Evolutionary conservation across 108 stramenopile species (phyloP).

Genomic region (Nitzschia sp.): DNA sequence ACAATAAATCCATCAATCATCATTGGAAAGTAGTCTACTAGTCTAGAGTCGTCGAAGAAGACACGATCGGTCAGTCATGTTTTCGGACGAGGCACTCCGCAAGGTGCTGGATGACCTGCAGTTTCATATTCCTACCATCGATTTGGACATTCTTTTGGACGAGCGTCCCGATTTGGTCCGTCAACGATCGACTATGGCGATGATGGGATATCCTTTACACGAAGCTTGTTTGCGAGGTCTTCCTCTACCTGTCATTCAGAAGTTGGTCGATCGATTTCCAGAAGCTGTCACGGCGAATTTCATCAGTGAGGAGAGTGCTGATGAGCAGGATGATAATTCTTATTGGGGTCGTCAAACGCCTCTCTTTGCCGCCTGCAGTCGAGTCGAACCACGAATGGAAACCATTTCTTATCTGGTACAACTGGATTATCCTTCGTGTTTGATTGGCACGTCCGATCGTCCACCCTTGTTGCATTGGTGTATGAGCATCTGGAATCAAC

Average conservation of each 20-base stretch:
- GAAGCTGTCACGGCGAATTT: not conserved
- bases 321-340: no score
- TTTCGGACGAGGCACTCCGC: constrained; percentile 2
- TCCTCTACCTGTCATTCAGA: not conserved
- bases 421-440: not conserved
- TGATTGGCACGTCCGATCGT: not conserved
- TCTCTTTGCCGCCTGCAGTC: constrained; percentile 1
- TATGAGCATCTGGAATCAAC: constrained; percentile 1
- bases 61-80: no score
- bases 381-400: not conserved
- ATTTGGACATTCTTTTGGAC: not conserved
- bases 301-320: not conserved
- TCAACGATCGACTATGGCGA: not conserved
- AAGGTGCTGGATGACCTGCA: not conserved
- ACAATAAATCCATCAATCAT: no score
- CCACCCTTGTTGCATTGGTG: constrained; percentile 3
- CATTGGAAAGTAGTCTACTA: no score
- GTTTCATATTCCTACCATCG: not conserved
- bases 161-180: constrained; percentile 2
- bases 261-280: not conserved
- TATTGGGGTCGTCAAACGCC: not conserved
- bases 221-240: not conserved
- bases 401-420: not conserved
- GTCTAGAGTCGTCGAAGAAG: no score
- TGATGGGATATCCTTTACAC: not conserved